Evolutionary conservation across 345 rosid genomes (phyloP), one percentile per base, ranked within the genome.

Genomic region (Bruguiera gymnorhiza): DNA sequence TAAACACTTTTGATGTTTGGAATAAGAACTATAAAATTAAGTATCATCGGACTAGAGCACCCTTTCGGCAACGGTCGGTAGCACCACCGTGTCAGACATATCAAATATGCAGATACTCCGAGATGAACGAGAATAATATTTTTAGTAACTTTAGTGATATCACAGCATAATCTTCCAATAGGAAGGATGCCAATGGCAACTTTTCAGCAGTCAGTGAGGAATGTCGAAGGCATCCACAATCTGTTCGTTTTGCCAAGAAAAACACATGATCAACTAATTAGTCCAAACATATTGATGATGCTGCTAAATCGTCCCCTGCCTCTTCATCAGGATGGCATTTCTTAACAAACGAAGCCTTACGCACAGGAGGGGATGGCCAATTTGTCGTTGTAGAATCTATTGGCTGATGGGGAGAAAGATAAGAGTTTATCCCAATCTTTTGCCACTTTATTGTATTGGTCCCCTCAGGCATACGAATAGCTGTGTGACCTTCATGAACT

Each of bases 401-500:
- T 66, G 56, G 83, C 70, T 81, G 79, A 79, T 69, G 82, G 71
- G 83, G 81, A 75, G 72, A 57, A 60, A 32, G 83, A 73, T 81
- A 36, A 10, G 85, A 68, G 82, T 69, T 77, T 83, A 85, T 85
- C 86, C 85, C 64, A 68, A 68, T 50, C 43, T 65, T 46, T 37
- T 64, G 37, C 58, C 26, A 48, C 79, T 73, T 80, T 72, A 43
- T 18, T 51, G 36, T 16, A 39, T 63, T 64, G 83, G 82, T 71
- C 72, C 81, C 67, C 73, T 34, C 36, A 15, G 54, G 31, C 48
- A 37, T 24, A 71, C 50, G 21, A 63, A 69, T 34, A 34, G 9
- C 37, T 7, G 8, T 34, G 37, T 34, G 37, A 7, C 37, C 9
- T 34, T 34, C 1, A 7, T 26, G 0, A 6, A 29, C 32, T 16